These are phyloP conservation scores for Hypoxylon trugodes DNA, from an alignment of 495 filamentous ascomycete species.

Conservation along the genomic window DNA sequence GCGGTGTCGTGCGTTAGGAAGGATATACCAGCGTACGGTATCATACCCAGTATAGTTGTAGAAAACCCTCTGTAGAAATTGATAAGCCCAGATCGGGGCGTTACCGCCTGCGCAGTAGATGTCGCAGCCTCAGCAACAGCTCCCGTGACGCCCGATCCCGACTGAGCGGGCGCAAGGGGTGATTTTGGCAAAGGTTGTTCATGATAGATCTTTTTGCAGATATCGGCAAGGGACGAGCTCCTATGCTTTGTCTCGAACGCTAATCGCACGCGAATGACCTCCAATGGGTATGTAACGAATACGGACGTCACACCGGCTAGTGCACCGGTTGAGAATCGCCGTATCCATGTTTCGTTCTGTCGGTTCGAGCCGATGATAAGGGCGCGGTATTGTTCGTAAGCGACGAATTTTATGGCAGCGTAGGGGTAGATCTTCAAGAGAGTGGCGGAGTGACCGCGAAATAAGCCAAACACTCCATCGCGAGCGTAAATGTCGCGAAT, in stretches of 20 bases:
- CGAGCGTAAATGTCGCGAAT: slow-evolving; percentile 81
- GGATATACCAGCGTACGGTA: slow-evolving; percentile 96
- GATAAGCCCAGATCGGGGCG: slow-evolving; percentile 71
- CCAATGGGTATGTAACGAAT: slow-evolving; percentile 94
- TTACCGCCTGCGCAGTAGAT: slow-evolving; percentile 45
- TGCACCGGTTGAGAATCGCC: slow-evolving; percentile 79
- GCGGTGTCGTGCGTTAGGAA: slow-evolving; percentile 94
- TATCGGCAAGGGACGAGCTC: slow-evolving; percentile 69
- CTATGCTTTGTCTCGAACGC: slow-evolving; percentile 88
- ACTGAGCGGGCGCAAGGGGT: slow-evolving; percentile 1
- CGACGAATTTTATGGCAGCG: slow-evolving; percentile 95
- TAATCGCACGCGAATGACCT: slow-evolving; percentile 89
- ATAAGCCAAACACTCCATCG: slow-evolving; percentile 80
- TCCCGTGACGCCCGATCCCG: slow-evolving; percentile 22
- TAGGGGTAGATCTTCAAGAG: slow-evolving; percentile 96
- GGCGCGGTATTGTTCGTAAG: slow-evolving; percentile 92
- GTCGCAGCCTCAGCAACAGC: slow-evolving; percentile 39
- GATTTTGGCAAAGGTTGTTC: slow-evolving; percentile 61
- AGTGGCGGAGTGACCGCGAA: slow-evolving; percentile 92
- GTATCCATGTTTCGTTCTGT: slow-evolving; percentile 77
- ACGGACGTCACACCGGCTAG: slow-evolving; percentile 89
- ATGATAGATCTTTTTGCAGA: slow-evolving; percentile 83
- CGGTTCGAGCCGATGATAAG: slow-evolving; percentile 71
- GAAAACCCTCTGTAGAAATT: slow-evolving; percentile 98
- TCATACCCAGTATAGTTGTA: slow-evolving; percentile 89